A percentile compares a stretch with the other conserved stretches of the same genome.
Evolutionary conservation across 306 rosid genomes (phyloP).

Genomic region (Ochetophila trinervis): DNA sequence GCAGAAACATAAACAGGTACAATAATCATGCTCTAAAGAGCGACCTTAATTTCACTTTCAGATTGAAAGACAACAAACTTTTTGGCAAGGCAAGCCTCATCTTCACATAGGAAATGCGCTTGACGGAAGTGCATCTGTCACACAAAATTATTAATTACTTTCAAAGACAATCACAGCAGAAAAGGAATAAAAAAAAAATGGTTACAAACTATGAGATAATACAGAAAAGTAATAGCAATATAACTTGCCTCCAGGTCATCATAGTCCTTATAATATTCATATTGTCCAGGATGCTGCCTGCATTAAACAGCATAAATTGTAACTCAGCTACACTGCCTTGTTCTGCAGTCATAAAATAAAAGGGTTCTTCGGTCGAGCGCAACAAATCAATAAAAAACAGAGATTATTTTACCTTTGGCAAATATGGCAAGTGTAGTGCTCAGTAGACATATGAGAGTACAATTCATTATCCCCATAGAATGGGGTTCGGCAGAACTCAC

Average conservation of each 20-base stretch:
- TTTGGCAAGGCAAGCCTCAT: constrained; percentile 81
- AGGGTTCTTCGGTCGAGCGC: neutral
- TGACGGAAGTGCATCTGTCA: constrained; percentile 87
- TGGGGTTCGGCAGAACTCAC: constrained; percentile 83
- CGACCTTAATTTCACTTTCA: constrained; percentile 92
- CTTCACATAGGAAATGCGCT: constrained; percentile 92
- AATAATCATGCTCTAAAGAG: constrained; percentile 15
- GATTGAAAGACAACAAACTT: constrained; percentile 84
- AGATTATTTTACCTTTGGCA: constrained; percentile 67
- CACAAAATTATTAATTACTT: neutral
- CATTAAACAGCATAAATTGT: constrained; percentile 20
- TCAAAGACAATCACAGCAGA: neutral
- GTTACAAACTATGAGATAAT: neutral
- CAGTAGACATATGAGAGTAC: constrained; percentile 87
- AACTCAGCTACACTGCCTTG: neutral
- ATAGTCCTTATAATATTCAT: constrained; percentile 81
- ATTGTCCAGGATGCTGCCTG: constrained; percentile 89
- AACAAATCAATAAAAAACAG: neutral
- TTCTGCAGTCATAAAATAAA: neutral
- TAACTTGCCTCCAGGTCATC: constrained; percentile 92
- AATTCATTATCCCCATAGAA: constrained; percentile 93
- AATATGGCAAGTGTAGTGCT: constrained; percentile 90
- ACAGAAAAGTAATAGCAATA: neutral
- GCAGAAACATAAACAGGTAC: constrained; percentile 12
- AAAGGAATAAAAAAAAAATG: neutral